Conservation (phyloP, 441 rosid genomes). For the Pelargonium citronellum region DNA sequence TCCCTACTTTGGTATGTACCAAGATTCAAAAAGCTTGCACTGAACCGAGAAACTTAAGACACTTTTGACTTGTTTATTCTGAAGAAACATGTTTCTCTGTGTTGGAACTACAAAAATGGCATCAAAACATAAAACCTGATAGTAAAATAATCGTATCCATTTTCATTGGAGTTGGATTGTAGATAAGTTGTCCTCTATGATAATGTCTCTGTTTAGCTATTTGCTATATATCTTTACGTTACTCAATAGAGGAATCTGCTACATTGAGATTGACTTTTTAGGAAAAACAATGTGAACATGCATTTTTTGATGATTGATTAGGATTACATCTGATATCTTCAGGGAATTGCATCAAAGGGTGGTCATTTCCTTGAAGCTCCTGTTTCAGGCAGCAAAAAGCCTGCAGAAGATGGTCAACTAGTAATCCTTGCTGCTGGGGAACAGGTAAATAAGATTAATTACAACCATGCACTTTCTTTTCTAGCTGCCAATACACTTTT, state of each 20-base stretch:
- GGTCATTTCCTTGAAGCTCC: slow-evolving; percentile 85
- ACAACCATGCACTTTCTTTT: slow-evolving; percentile 8
- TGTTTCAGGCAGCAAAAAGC: slow-evolving; percentile 92
- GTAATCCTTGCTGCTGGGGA: slow-evolving; percentile 93
- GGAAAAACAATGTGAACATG: neutral
- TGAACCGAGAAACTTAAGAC: no score
- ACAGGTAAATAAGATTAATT: slow-evolving; percentile 40
- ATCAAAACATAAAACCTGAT: no score
- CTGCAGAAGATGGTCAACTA: slow-evolving; percentile 96
- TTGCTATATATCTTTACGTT: neutral
- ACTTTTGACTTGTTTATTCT: no score
- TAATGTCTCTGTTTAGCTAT: neutral
- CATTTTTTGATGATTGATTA: neutral
- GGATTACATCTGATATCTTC: slow-evolving; percentile 17
- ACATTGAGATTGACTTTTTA: neutral
- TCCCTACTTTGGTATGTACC: no score
- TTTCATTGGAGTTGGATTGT: neutral
- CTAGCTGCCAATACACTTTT: neutral
- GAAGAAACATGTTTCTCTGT: no score
- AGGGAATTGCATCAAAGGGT: slow-evolving; percentile 75
- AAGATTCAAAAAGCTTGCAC: no score
- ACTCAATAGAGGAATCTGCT: neutral
- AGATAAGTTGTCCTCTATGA: neutral
- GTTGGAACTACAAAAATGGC: no score
- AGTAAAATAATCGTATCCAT: no score